Evolutionary conservation across 2,329 filamentous ascomycete species (phyloP).

Genomic region (Cadophora luteo-olivacea): DNA sequence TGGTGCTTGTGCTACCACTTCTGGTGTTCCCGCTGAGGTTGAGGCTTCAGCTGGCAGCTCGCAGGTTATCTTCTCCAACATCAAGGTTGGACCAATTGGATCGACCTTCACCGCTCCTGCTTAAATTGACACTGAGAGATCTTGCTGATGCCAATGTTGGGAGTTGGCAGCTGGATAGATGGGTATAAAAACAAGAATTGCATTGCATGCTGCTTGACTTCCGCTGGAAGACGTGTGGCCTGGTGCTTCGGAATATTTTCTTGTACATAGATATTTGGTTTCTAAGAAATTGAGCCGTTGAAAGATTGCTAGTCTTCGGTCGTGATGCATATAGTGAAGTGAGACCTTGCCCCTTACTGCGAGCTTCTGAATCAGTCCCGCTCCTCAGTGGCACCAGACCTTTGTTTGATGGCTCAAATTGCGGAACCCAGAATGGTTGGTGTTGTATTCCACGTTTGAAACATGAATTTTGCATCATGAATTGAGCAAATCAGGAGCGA

Average conservation of each 20-base stretch:
- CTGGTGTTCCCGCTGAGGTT: slow-evolving; percentile 58
- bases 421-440: too few relatives aligned
- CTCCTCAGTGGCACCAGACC: too few relatives aligned
- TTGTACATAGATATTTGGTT: slow-evolving; percentile 3
- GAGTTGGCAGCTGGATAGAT: neutral
- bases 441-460: too few relatives aligned
- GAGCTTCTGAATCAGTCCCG: too few relatives aligned
- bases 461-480: too few relatives aligned
- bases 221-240: neutral
- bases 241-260: slow-evolving; percentile 6
- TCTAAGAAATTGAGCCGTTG: neutral
- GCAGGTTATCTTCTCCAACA: slow-evolving; percentile 48
- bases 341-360: too few relatives aligned
- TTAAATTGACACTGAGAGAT: neutral
- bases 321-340: too few relatives aligned
- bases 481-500: too few relatives aligned
- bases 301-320: neutral
- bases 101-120: slow-evolving; percentile 40
- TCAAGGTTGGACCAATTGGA: slow-evolving; percentile 45
- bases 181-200: neutral
- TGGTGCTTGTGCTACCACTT: slow-evolving; percentile 59
- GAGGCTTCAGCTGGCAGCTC: slow-evolving; percentile 54
- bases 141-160: neutral
- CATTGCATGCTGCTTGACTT: neutral
- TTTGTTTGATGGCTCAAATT: too few relatives aligned